Evolutionary conservation across 1,284 basidiomycete genomes (phyloP).

Genomic region (Peniophora sp.): DNA sequence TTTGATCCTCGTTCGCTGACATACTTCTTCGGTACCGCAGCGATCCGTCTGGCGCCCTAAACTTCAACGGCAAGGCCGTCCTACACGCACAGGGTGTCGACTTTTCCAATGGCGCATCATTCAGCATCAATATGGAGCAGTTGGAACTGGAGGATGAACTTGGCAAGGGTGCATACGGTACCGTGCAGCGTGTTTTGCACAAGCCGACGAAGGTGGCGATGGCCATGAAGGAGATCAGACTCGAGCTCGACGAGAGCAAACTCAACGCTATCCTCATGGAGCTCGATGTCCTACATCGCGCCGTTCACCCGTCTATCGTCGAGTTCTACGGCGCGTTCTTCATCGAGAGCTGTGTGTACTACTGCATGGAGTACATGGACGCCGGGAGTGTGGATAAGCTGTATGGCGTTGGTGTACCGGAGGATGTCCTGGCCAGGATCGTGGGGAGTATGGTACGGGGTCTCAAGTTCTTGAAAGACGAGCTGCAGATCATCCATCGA

Average conservation of each 20-base stretch:
- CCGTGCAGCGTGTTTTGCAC: slow-evolving; percentile 93
- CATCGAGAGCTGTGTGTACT: slow-evolving; percentile 97
- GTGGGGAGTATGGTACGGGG: slow-evolving; percentile 83
- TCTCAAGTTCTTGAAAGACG: slow-evolving; percentile 92
- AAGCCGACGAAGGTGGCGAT: slow-evolving; percentile 92
- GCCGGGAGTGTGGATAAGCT: slow-evolving; percentile 91
- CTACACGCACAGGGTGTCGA: slow-evolving; percentile 91
- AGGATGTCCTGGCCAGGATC: slow-evolving; percentile 82
- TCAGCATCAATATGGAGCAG: slow-evolving; percentile 95
- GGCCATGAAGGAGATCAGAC: slow-evolving; percentile 99
- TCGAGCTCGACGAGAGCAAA: slow-evolving; percentile 94
- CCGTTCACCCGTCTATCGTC: slow-evolving; percentile 86
- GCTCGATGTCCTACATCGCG: slow-evolving; percentile 94
- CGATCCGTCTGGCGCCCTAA: slow-evolving; percentile 90
- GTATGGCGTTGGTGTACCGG: slow-evolving; percentile 64
- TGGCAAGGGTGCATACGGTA: slow-evolving; percentile 95
- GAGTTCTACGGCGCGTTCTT: slow-evolving; percentile 99
- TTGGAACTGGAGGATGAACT: slow-evolving; percentile 89
- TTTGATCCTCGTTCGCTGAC: neutral
- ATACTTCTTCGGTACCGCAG: slow-evolving; percentile 27
- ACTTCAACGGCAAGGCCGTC: slow-evolving; percentile 91
- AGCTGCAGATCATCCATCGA: slow-evolving; percentile 95
- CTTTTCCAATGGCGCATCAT: slow-evolving; percentile 89
- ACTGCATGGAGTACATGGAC: slow-evolving; percentile 99
- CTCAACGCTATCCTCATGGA: slow-evolving; percentile 98